Percentiles rank a stretch among this genome's conserved stretches.
Evolutionary conservation across 176 grass and related monocot species (phyloP).

Genomic region (Triticum monococcum): DNA sequence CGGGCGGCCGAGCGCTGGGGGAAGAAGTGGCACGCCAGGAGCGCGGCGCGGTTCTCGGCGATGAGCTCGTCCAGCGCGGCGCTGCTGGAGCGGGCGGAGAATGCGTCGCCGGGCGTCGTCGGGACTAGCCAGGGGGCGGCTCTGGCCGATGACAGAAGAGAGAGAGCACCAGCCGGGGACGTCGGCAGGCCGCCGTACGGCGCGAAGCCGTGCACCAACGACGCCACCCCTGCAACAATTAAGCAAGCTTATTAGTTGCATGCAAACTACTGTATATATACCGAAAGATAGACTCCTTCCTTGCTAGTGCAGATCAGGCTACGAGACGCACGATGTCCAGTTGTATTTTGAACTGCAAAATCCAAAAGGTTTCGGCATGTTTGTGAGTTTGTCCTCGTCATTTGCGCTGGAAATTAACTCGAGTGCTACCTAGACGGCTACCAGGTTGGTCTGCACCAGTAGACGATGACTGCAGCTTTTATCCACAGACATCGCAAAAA

Average conservation of each 20-base stretch:
- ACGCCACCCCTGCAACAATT: constrained; percentile 37
- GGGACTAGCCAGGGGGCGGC: constrained; percentile 43
- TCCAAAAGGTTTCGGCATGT: neutral
- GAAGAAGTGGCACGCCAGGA: constrained; percentile 63
- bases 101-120: constrained; percentile 17
- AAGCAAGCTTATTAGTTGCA: neutral
- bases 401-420: neutral
- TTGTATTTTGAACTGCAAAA: neutral
- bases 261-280: neutral
- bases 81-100: constrained; percentile 58
- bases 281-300: neutral
- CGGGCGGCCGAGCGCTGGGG: constrained; percentile 9
- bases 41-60: constrained; percentile 75
- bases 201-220: constrained; percentile 31
- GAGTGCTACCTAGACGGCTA: too few relatives aligned
- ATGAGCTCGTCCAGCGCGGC: constrained; percentile 85
- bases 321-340: neutral
- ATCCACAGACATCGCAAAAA: neutral
- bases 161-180: constrained; percentile 65
- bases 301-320: neutral
- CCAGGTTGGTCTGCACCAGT: neutral
- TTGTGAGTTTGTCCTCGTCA: neutral
- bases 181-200: constrained; percentile 12
- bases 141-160: constrained; percentile 80
- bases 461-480: neutral